These are phyloP conservation scores for Centella asiatica DNA, from an alignment of 129 eudicot genomes.

Conservation along the genomic window DNA sequence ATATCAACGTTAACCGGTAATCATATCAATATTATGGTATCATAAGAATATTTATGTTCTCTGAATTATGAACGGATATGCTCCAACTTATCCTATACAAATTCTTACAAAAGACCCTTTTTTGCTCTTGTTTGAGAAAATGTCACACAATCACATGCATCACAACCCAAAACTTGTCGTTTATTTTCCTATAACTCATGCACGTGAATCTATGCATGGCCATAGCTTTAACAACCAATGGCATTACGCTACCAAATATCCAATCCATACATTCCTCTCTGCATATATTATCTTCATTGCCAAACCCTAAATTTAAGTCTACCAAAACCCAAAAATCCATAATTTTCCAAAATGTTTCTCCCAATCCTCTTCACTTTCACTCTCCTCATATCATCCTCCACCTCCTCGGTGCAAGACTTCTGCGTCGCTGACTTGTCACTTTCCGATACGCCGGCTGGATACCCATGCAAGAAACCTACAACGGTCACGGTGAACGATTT, in stretches of 20 bases:
- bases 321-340: neutral
- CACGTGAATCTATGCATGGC: slow-evolving; percentile 40
- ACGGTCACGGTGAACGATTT: slow-evolving; percentile 46
- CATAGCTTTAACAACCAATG: slow-evolving; percentile 16
- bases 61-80: neutral
- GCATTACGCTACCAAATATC: slow-evolving; percentile 9
- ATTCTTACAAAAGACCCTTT: slow-evolving; percentile 8
- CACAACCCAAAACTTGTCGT: slow-evolving; percentile 30
- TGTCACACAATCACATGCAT: slow-evolving; percentile 27
- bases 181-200: slow-evolving; percentile 12
- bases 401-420: slow-evolving; percentile 66
- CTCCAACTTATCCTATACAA: neutral
- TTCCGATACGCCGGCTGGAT: slow-evolving; percentile 59
- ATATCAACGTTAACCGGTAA: too few relatives aligned
- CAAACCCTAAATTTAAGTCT: slow-evolving; percentile 7
- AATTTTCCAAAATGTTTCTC: slow-evolving; percentile 21
- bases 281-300: slow-evolving; percentile 37
- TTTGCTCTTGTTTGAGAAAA: slow-evolving; percentile 20
- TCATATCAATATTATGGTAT: too few relatives aligned
- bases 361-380: slow-evolving; percentile 27
- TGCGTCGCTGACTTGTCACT: slow-evolving; percentile 60
- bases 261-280: slow-evolving; percentile 14
- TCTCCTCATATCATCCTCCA: slow-evolving; percentile 36
- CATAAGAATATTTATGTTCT: too few relatives aligned
- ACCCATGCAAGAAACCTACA: slow-evolving; percentile 61